Evolutionary conservation across 768 basidiomycete species (phyloP).

Genomic region (Cystofilobasidium ferigula): DNA sequence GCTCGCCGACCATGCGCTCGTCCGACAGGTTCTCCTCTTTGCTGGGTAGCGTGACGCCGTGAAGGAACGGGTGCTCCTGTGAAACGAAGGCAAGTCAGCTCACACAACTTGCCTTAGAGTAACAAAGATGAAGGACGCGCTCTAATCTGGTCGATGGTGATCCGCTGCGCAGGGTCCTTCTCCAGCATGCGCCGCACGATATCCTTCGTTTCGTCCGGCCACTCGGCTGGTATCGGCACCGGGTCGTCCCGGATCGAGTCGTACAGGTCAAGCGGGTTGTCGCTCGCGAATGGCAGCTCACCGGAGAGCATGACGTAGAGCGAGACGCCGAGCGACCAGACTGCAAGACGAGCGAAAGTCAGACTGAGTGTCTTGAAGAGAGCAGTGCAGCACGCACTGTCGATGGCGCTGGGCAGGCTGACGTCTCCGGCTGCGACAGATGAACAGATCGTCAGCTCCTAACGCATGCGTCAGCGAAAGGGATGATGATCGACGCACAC

Average conservation of each 20-base stretch:
- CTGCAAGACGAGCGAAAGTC: background rate
- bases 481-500: background rate
- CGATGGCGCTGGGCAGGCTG: background rate
- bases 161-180: conserved; percentile 33
- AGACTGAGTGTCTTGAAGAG: too few species aligned
- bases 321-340: conserved; percentile 33
- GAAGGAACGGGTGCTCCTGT: conserved; percentile 21
- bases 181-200: conserved; percentile 32
- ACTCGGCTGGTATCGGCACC: conserved; percentile 32
- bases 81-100: background rate
- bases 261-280: conserved; percentile 36
- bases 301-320: conserved; percentile 39
- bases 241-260: conserved; percentile 32
- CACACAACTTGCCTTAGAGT: conserved; percentile 32
- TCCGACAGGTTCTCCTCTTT: conserved; percentile 20
- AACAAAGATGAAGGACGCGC: conserved; percentile 28
- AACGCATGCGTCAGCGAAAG: too few species aligned
- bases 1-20: conserved; percentile 33
- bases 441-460: background rate
- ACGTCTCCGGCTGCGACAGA: conserved; percentile 28
- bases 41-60: conserved; percentile 6
- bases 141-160: conserved; percentile 32
- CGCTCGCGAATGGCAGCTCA: conserved; percentile 34
- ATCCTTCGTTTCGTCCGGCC: conserved; percentile 32
- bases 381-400: conserved; percentile 26